Base-by-base conservation (phyloP, 305 asterid species). In the Solanum aculeatissimum region DNA sequence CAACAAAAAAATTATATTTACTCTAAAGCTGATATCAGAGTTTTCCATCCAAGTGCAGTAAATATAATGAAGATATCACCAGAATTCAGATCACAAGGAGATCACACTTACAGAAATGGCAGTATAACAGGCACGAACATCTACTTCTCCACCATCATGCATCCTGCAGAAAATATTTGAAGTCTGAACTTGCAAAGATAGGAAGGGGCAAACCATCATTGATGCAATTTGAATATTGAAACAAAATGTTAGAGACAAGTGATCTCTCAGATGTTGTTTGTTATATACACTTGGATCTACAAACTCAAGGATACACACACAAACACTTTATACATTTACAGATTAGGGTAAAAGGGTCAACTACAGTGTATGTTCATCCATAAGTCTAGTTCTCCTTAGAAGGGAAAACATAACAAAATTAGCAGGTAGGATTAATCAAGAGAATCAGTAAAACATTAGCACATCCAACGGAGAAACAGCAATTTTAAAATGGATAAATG, bases 61-160 rank as follows among this genome's bases (percentile, higher is more conserved):
- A 83, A 83, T 23, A 68, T 68, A 45, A 82, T 82, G 42, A 63
- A 14, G 55, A 82, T 63, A 77, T 77, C 19, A 49, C 15, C 49
- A 32, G 66, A 77, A 75, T 32, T 49, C 81, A 75, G 43, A 75
- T 75, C 58, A 25, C 35, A 51, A 69, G 51, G 29, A 85, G 49
- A 68, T 38, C 55, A 54, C 80, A 91, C 99, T 91, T 91, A 97
- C 99, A 72, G 99, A 91, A 92, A 97, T 86, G 57, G 99, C 98
- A 82, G 98, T 97, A 90, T 95, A 97, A 89, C 99, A 94, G 82
- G 98, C 98, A 66, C 99, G 99, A 62, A 92, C 98, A 88, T 97
- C 99, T 49, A 95, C 65, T 90, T 97, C 99, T 82, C 99, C 99
- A 21, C 98, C 99, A 84, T 92, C 97, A 89, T 97, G 99, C 99